Evolutionary conservation across 768 basidiomycete species (phyloP).

Genomic region (Vararia minispora): DNA sequence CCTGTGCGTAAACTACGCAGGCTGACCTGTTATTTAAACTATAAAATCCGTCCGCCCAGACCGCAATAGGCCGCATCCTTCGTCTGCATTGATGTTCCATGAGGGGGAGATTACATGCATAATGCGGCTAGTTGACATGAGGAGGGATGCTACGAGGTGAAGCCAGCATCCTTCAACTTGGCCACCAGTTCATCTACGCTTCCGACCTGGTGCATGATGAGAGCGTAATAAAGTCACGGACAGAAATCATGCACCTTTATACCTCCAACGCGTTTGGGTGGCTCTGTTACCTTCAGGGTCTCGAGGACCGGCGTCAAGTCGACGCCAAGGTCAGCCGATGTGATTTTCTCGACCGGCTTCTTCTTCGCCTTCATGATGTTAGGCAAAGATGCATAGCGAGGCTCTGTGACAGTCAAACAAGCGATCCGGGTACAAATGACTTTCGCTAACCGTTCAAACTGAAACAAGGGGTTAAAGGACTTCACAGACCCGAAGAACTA

Average conservation of each 20-base stretch:
- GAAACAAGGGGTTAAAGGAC: neutral
- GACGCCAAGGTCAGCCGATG: conserved; percentile 67
- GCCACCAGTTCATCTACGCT: conserved; percentile 82
- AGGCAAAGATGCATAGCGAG: conserved; percentile 93
- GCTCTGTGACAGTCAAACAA: conserved; percentile 40
- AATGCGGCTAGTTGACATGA: too few relatives aligned
- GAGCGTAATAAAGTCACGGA: neutral
- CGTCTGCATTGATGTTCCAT: too few relatives aligned
- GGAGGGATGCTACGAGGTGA: conserved; percentile 22
- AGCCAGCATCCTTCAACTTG: conserved; percentile 83
- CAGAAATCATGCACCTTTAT: conserved; percentile 50
- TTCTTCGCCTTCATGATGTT: conserved; percentile 99
- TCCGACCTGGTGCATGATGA: conserved; percentile 37
- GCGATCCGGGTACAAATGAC: conserved; percentile 7
- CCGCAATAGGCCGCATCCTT: too few relatives aligned
- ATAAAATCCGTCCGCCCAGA: too few relatives aligned
- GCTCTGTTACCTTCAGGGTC: conserved; percentile 81
- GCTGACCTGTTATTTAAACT: too few relatives aligned
- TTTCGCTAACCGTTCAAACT: conserved; percentile 77
- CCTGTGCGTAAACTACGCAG: too few relatives aligned
- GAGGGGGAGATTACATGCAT: too few relatives aligned
- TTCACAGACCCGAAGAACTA: neutral
- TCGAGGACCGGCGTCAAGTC: conserved; percentile 79
- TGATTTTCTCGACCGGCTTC: conserved; percentile 83
- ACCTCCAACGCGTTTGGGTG: conserved; percentile 83